Evolutionary conservation across 495 filamentous ascomycete genomes (phyloP).

Genomic region (Neurospora hispaniola): DNA sequence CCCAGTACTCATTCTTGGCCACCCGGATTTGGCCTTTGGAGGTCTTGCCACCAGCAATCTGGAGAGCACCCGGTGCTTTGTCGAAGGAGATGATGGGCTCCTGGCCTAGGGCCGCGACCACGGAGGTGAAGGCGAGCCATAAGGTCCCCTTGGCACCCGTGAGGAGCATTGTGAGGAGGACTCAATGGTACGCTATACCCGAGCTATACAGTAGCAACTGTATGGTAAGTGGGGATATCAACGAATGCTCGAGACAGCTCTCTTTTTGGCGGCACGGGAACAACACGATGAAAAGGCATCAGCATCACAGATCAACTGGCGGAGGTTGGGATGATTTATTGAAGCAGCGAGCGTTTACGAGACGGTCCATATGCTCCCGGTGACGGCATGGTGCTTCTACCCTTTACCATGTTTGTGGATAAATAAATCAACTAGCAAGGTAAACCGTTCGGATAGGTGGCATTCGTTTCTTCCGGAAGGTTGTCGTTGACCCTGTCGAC

Average conservation of each 20-base stretch:
- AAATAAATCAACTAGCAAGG: constrained; percentile 19
- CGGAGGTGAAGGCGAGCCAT: constrained; percentile 17
- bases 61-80: constrained; percentile 23
- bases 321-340: constrained; percentile 11
- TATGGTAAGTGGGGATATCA: neutral
- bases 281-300: neutral
- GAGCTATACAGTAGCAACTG: neutral
- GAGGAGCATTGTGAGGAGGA: constrained; percentile 13
- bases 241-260: neutral
- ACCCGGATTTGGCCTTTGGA: constrained; percentile 40
- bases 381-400: constrained; percentile 4
- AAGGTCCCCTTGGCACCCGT: constrained; percentile 13
- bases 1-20: constrained; percentile 49
- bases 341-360: constrained; percentile 5
- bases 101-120: constrained; percentile 42
- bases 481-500: neutral
- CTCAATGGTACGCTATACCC: neutral
- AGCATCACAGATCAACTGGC: neutral
- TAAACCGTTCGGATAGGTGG: constrained; percentile 5
- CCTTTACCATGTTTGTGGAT: constrained; percentile 11
- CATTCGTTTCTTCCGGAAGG: constrained; percentile 10
- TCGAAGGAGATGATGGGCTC: constrained; percentile 44
- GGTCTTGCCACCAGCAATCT: constrained; percentile 36
- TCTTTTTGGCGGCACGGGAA: neutral
- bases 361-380: neutral